Evolutionary conservation across 129 eudicot genomes (phyloP).

Genomic region (Centella asiatica): DNA sequence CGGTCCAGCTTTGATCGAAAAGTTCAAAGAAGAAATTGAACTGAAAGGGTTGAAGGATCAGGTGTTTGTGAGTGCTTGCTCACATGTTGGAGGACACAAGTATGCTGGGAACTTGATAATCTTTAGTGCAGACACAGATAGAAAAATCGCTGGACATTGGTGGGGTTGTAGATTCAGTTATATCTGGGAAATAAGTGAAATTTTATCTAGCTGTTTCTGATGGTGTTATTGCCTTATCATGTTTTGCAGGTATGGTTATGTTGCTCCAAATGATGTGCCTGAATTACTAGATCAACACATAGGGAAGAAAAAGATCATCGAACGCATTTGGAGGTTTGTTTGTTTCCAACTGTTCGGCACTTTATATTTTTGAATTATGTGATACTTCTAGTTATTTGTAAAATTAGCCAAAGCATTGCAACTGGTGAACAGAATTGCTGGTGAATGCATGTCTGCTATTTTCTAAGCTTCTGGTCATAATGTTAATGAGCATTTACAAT

Average conservation of each 20-base stretch:
- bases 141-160: constrained; percentile 76
- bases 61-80: constrained; percentile 79
- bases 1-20: constrained; percentile 84
- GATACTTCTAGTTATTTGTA: too few species aligned
- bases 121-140: constrained; percentile 46
- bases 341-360: not conserved
- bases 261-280: constrained; percentile 76
- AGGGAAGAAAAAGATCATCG: constrained; percentile 73
- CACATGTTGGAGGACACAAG: constrained; percentile 96
- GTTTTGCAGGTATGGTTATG: constrained; percentile 87
- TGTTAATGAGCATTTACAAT: too few species aligned
- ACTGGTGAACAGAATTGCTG: too few species aligned
- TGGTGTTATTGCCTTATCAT: constrained; percentile 14
- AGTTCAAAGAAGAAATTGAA: constrained; percentile 63
- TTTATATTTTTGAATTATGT: too few species aligned
- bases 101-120: constrained; percentile 94
- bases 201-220: constrained; percentile 1
- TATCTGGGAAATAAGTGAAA: not conserved
- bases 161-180: constrained; percentile 12
- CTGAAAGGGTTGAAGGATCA: constrained; percentile 46
- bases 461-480: too few species aligned
- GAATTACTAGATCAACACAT: constrained; percentile 73
- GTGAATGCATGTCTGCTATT: too few species aligned
- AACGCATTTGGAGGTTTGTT: constrained; percentile 85
- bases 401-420: too few species aligned